phyloP scores from a whole-genome alignment of 2,329 filamentous ascomycete species.

The Alternaria burnsii region DNA sequence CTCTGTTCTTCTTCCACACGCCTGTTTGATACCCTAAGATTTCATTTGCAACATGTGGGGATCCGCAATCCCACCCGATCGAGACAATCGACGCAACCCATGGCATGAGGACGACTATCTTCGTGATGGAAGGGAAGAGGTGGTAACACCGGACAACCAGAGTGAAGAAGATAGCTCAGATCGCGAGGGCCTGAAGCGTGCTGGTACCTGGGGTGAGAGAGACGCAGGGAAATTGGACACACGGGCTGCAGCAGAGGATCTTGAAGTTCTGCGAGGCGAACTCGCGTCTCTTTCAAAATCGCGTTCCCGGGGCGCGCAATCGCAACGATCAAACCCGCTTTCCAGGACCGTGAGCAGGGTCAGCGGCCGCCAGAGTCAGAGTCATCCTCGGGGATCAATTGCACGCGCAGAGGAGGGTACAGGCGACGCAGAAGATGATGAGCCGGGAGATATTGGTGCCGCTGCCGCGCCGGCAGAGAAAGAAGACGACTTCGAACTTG shows the following conservation, averaged over 20 bases:
- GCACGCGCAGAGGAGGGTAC: constrained; percentile 19
- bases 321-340: constrained; percentile 37
- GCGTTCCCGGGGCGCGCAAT: constrained; percentile 34
- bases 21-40: constrained; percentile 3
- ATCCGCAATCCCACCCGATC: constrained; percentile 27
- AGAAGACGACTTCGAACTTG: constrained; percentile 71
- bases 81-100: constrained; percentile 41
- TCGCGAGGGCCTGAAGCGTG: constrained; percentile 43
- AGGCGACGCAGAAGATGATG: constrained; percentile 26
- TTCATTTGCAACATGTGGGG: constrained; percentile 33
- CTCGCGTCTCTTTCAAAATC: constrained; percentile 63
- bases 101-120: constrained; percentile 46
- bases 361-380: constrained; percentile 33
- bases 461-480: constrained; percentile 54
- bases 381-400: constrained; percentile 19
- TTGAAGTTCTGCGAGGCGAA: constrained; percentile 64
- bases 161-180: constrained; percentile 33
- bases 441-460: constrained; percentile 33
- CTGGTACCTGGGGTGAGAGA: constrained; percentile 69
- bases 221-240: constrained; percentile 64
- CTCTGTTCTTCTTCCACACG: background rate
- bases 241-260: constrained; percentile 66
- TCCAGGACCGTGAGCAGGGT: constrained; percentile 38
- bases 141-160: constrained; percentile 10
- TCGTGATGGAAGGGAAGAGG: constrained; percentile 29